These are phyloP conservation scores for Ambrosia trifida DNA, from an alignment of 129 eudicot genomes.

Conservation along the genomic window DNA sequence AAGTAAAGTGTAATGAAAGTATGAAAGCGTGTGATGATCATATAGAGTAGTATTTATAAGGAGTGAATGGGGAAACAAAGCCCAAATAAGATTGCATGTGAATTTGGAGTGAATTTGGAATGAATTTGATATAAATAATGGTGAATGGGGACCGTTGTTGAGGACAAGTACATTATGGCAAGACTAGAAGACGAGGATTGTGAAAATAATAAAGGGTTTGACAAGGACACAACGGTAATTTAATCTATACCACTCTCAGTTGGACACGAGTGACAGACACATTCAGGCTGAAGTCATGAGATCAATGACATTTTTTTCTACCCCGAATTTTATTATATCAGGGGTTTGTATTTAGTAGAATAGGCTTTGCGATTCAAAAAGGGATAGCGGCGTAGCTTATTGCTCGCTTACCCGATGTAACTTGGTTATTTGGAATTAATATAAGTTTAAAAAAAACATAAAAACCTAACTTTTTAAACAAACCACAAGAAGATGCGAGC, in stretches of 20 bases:
- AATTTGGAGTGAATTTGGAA: constrained; percentile 57
- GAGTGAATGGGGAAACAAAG: neutral
- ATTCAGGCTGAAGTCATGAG: too few species aligned
- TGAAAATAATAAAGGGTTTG: constrained; percentile 12
- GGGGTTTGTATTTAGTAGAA: too few species aligned
- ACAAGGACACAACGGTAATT: constrained; percentile 23
- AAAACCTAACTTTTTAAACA: too few species aligned
- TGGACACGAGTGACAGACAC: neutral
- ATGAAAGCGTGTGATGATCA: constrained; percentile 8
- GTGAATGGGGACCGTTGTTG: constrained; percentile 31
- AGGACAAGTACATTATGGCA: constrained; percentile 32
- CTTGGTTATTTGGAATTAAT: too few species aligned
- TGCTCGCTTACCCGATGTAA: too few species aligned
- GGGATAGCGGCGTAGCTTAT: too few species aligned
- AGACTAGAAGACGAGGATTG: constrained; percentile 38
- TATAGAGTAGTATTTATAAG: constrained; percentile 51
- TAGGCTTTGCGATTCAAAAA: too few species aligned
- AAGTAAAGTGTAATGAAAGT: constrained; percentile 28
- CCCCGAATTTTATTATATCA: too few species aligned
- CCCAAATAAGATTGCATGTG: constrained; percentile 39
- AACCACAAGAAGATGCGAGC: too few species aligned
- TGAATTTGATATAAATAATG: constrained; percentile 45
- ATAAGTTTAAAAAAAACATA: too few species aligned
- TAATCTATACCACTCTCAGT: neutral
- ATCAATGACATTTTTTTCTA: too few species aligned